Evolutionary conservation across 306 rosid genomes (phyloP).

Genomic region (Prosopis cineraria): DNA sequence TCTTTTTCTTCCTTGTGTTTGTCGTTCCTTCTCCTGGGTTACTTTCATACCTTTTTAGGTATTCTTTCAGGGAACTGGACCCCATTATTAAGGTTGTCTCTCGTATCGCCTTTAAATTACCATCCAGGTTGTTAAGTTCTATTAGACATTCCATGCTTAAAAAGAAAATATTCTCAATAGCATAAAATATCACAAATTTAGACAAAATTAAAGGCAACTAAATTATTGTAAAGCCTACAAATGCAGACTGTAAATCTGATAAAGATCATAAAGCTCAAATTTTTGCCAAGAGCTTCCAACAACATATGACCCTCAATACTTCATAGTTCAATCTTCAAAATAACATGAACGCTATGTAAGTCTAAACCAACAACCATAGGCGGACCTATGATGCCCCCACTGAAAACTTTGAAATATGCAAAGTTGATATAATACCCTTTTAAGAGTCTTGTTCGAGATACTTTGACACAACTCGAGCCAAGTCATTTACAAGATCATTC

Average conservation of each 20-base stretch:
- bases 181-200: background rate
- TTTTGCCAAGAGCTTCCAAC: background rate
- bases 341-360: background rate
- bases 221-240: background rate
- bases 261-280: background rate
- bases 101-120: constrained; percentile 29
- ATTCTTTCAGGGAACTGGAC: constrained; percentile 67
- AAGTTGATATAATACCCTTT: too few species aligned
- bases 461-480: too few species aligned
- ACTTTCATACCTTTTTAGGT: constrained; percentile 67
- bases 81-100: constrained; percentile 36
- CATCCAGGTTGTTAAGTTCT: constrained; percentile 18
- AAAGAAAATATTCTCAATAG: background rate
- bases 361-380: background rate
- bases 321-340: background rate
- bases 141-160: constrained; percentile 17
- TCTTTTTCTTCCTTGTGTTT: constrained; percentile 44
- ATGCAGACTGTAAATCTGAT: background rate
- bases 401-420: too few species aligned
- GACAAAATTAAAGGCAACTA: background rate
- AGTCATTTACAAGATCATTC: too few species aligned
- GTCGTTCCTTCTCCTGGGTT: constrained; percentile 55
- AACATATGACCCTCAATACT: background rate
- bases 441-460: too few species aligned
- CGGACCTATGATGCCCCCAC: too few species aligned